A percentile compares a stretch with the other conserved stretches of the same genome.
Conservation (phyloP, 768 basidiomycete species). For the Nevesoporus exiguus region DNA sequence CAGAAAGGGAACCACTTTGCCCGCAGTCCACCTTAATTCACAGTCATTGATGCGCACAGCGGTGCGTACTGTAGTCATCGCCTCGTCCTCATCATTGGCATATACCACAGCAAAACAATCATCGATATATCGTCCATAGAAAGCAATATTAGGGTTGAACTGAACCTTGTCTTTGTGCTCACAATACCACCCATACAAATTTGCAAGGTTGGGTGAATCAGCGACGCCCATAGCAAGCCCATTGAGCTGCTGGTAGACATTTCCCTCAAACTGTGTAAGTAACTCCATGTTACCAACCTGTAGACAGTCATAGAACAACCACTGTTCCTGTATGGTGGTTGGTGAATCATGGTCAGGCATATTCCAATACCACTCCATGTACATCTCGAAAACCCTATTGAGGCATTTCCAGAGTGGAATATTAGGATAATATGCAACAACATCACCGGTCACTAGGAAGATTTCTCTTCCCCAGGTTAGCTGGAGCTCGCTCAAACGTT, state of each 20-base stretch:
- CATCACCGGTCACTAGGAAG: neutral
- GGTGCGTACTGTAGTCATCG: neutral
- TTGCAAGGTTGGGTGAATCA: conserved; percentile 10
- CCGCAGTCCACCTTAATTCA: neutral
- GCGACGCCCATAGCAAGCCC: conserved; percentile 12
- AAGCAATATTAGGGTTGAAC: neutral
- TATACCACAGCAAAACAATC: neutral
- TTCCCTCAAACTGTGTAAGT: neutral
- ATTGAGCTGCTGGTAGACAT: neutral
- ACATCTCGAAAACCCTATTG: neutral
- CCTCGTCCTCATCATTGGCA: neutral
- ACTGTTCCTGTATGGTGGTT: neutral
- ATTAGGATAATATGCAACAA: conserved; percentile 6
- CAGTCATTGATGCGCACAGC: neutral
- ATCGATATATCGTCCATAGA: conserved; percentile 3
- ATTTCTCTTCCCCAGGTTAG: neutral
- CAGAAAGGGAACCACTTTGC: neutral
- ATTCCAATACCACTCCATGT: neutral
- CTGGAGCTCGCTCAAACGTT: conserved; percentile 9
- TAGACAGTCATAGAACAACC: neutral
- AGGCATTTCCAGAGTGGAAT: neutral
- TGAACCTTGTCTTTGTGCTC: neutral
- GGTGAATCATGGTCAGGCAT: neutral
- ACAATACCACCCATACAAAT: conserved; percentile 3
- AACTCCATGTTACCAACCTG: neutral